Evolutionary conservation across 306 rosid species (phyloP).

Genomic region (Vicia sativa): DNA sequence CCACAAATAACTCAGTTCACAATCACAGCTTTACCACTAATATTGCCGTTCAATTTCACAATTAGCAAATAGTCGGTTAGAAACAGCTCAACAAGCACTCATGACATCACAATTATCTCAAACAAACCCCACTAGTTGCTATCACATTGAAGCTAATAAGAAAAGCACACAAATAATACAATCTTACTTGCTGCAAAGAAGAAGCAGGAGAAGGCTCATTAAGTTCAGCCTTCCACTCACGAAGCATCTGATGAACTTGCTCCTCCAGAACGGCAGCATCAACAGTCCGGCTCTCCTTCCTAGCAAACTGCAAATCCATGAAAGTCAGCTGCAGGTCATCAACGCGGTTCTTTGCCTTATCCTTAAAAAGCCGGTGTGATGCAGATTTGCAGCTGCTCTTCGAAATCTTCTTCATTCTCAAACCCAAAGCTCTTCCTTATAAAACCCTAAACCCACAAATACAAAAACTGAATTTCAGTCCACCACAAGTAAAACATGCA

Average conservation of each 20-base stretch:
- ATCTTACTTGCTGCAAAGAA: constrained; percentile 91
- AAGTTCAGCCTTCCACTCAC: constrained; percentile 98
- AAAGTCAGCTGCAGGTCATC: constrained; percentile 92
- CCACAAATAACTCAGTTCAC: constrained; percentile 54
- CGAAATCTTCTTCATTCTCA: constrained; percentile 80
- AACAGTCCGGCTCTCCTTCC: constrained; percentile 91
- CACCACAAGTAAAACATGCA: constrained; percentile 31
- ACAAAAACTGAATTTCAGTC: constrained; percentile 33
- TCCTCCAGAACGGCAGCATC: constrained; percentile 88
- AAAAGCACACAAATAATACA: constrained; percentile 15
- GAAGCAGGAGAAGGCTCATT: constrained; percentile 96
- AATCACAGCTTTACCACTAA: constrained; percentile 46
- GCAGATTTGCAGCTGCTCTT: constrained; percentile 93
- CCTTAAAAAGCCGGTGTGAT: constrained; percentile 90
- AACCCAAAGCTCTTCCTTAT: constrained; percentile 40
- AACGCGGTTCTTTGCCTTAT: constrained; percentile 95
- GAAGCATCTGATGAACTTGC: constrained; percentile 99
- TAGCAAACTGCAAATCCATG: constrained; percentile 84
- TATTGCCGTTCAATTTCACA: constrained; percentile 36
- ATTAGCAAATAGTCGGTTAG: constrained; percentile 32
- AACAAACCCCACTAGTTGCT: constrained; percentile 24
- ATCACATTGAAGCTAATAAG: constrained; percentile 18
- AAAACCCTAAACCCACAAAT: constrained; percentile 47
- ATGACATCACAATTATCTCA: constrained; percentile 25
- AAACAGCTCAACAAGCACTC: constrained; percentile 5